Base-by-base conservation (phyloP, 2,329 filamentous ascomycete species). In the Apiospora arundinis region DNA sequence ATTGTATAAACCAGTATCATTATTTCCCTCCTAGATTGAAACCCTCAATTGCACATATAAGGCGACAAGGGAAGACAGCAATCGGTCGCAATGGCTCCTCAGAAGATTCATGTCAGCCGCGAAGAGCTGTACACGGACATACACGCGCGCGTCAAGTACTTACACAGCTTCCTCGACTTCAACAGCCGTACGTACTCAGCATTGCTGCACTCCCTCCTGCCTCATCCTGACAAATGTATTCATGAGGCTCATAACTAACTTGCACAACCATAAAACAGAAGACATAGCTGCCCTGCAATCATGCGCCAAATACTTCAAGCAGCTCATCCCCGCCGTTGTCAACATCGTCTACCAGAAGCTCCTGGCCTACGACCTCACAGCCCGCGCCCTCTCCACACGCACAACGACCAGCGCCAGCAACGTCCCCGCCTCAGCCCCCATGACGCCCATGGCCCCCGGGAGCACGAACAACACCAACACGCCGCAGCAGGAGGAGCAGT, bases 301-400 rank as follows among this genome's bases (percentile, higher is more conserved):
- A 2, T 92, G 92, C 73, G 85, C 89, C 72, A 94, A 94, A 80
- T 94, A 94, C 82, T 92, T 95, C 83, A 92, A 92, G 77, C 90
- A 91, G n/a, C 88, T 95, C 44, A 94, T 95, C 74, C 94, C 94
- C 0, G 91, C 93, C 65, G 88, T 96, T 28, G 93, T 95, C 77
- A 94, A 95, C 81, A 93, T 95, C 72, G 92, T 95, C 45, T 96
- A 95, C 84, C 91, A 91, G 78, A 95, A 95, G 79, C 87, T 96
- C 0, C 85, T 95, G 14, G 89, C 91, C 77, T 93, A 93, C 81
- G 93, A 95, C 79, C 93, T 95, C 80, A 96, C 93, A 4, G 92
- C 93, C 1, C 89, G 92, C 69, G 92, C 92, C 18, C 94, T 95
- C 79, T 87, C 90, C 72, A 90, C 89, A 1, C 82, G 87, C 28